Conservation (phyloP, 1,139 yeast genomes). For the Pichia sp. region DNA sequence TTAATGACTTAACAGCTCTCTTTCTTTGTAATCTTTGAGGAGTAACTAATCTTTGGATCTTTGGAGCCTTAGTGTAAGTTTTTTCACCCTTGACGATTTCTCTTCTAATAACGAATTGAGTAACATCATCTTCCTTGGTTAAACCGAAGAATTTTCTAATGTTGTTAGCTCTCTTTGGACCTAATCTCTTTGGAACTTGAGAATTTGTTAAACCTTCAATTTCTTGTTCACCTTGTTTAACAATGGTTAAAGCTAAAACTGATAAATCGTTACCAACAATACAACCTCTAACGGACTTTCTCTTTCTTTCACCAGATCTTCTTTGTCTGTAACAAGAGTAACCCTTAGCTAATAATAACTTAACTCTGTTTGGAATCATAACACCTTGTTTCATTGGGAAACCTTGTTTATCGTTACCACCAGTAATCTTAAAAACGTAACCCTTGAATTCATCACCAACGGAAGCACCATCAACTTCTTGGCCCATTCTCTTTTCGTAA, state of each 20-base stretch:
- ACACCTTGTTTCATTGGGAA: conserved; percentile 99
- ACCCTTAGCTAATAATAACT: conserved; percentile 88
- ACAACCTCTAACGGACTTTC: conserved; percentile 99
- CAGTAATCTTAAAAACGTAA: conserved; percentile 96
- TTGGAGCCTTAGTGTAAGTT: conserved; percentile 99
- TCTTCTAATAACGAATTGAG: conserved; percentile 95
- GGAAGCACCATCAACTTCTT: conserved; percentile 98
- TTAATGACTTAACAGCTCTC: conserved; percentile 92
- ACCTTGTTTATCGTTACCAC: conserved; percentile 99
- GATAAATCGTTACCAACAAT: conserved; percentile 97
- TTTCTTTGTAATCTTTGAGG: conserved; percentile 99
- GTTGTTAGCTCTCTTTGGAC: conserved; percentile 99
- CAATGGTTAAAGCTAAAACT: conserved; percentile 86
- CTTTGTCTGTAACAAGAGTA: conserved; percentile 99
- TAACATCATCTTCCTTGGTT: conserved; percentile 93
- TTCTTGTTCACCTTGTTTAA: conserved; percentile 96
- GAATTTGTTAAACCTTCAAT: conserved; percentile 93
- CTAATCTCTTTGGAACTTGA: conserved; percentile 97
- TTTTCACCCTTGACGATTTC: conserved; percentile 97
- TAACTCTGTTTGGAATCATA: conserved; percentile 99
- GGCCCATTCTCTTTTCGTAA: conserved; percentile 99
- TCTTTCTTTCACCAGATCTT: conserved; percentile 99
- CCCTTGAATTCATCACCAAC: conserved; percentile 99
- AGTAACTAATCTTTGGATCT: conserved; percentile 98
- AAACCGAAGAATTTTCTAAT: conserved; percentile 99